phyloP scores from a whole-genome alignment of 768 basidiomycete species.

The Gymnopilus junonius region DNA sequence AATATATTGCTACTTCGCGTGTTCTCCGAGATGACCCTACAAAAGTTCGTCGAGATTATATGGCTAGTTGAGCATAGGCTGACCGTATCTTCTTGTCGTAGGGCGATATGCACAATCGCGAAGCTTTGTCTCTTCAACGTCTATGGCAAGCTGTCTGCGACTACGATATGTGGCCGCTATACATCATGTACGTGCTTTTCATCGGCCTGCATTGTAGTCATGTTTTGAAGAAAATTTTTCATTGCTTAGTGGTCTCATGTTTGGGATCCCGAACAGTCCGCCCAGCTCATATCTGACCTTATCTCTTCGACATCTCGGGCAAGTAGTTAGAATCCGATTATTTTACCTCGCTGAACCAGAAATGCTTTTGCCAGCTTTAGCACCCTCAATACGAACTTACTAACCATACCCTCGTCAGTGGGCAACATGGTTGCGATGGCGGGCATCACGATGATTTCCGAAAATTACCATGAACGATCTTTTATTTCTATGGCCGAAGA shows the following conservation, averaged over 20 bases:
- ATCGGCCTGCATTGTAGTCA: background rate
- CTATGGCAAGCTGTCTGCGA: conserved; percentile 61
- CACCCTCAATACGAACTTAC: conserved; percentile 63
- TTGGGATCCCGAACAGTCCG: conserved; percentile 51
- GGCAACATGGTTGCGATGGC: conserved; percentile 58
- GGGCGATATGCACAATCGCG: conserved; percentile 75
- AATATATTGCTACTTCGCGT: conserved; percentile 61
- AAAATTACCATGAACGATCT: conserved; percentile 56
- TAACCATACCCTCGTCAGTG: conserved; percentile 60
- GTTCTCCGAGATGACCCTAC: conserved; percentile 68
- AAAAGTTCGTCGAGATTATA: conserved; percentile 39
- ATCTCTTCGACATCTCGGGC: conserved; percentile 58
- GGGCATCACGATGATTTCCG: conserved; percentile 51
- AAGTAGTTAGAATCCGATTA: conserved; percentile 2
- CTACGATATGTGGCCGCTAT: conserved; percentile 71
- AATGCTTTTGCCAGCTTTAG: conserved; percentile 43
- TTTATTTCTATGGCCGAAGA: conserved; percentile 57
- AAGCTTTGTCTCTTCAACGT: conserved; percentile 53
- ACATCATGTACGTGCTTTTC: conserved; percentile 46
- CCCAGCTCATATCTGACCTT: conserved; percentile 63
- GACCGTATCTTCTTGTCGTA: conserved; percentile 16
- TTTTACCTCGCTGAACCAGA: background rate
- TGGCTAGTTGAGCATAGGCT: background rate
- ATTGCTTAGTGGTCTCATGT: conserved; percentile 55
- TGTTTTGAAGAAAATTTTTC: conserved; percentile 37